Base-by-base conservation (phyloP, 108 stramenopile species). In the Aurantiochytrium sp. region DNA sequence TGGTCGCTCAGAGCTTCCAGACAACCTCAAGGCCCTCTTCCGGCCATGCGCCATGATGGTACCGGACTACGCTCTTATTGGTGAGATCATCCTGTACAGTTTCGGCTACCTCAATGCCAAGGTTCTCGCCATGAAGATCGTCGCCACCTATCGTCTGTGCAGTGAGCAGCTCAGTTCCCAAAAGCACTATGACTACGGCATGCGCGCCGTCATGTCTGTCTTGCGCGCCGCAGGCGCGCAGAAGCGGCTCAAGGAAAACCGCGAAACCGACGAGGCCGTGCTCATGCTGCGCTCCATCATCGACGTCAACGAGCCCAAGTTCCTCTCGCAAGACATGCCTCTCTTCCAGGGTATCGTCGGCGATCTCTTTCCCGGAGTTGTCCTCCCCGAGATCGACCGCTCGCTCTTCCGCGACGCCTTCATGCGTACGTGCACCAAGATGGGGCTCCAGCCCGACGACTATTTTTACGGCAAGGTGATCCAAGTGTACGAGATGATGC, bases 21-120 rank as follows among this genome's bases (percentile, higher is more conserved):
- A 92, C 65, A 91, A 92, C 88, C 54, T 92, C 50, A 92, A 94
- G 89, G 93, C 93, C 6, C 85, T 94, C 8, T 94, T 94, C 85
- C 93, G 94, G 0, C 93, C 94, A 31, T 93, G 93, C 87, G 94
- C 94, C 2, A 94, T 94, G 94, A 94, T 94, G 94, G 94, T 94
- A 2, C 94, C 94, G 19, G 94, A 94, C 89, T 94, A 94, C 87
- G 93, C 90, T 4, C 92, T 94, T 92, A 94, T 94, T 52, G 91
- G 90, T 68, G 93, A 93, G 87, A 94, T 94, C 48, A 94, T 94
- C 88, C 88, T 94, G 54, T 94, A 94, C 87, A 89, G 88, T 54
- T 92, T 92, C 86, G 94, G 94, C 52, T 94, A 94, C 91, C 90
- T 93, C 34, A 88, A 93, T 12, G 94, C 94, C 4, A 89, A 92